Percentiles rank a stretch among this genome's conserved stretches.
phyloP scores from a whole-genome alignment of 2,329 filamentous ascomycete genomes.

The Apiospora arundinis region DNA sequence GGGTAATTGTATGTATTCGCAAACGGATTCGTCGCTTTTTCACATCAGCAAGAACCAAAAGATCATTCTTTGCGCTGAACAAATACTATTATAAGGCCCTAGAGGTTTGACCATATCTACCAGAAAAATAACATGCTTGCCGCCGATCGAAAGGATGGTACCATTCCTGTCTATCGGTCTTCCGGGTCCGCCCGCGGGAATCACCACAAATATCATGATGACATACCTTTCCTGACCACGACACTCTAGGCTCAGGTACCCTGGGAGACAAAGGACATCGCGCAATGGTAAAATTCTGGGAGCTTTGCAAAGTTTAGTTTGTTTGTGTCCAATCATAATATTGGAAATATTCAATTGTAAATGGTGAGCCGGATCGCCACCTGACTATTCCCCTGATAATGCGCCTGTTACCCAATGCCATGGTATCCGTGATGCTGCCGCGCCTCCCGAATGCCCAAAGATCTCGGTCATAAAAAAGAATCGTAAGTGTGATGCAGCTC shows the following conservation, averaged over 20 bases:
- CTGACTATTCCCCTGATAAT: slow-evolving; percentile 21
- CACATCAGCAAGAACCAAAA: neutral
- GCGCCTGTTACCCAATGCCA: slow-evolving; percentile 17
- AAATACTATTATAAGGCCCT: too few species aligned
- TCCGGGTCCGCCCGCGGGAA: neutral
- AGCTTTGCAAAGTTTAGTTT: neutral
- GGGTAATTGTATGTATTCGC: neutral
- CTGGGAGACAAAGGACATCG: neutral
- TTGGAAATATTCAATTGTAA: slow-evolving; percentile 24
- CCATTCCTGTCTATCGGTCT: neutral
- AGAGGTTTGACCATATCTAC: too few species aligned
- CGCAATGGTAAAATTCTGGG: neutral
- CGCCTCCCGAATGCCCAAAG: slow-evolving; percentile 20
- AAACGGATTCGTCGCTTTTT: neutral
- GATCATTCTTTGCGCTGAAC: neutral
- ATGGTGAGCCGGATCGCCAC: slow-evolving; percentile 26
- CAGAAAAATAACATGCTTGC: neutral
- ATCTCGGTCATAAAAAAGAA: slow-evolving; percentile 15
- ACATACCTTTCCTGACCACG: neutral
- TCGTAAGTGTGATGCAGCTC: slow-evolving; percentile 17
- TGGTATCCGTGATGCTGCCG: slow-evolving; percentile 27
- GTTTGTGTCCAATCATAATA: slow-evolving; percentile 6
- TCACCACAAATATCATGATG: neutral
- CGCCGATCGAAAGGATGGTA: neutral
- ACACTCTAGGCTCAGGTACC: neutral